These are phyloP conservation scores for Plantago elongata DNA, from an alignment of 257 asterid species.

Conservation along the genomic window DNA sequence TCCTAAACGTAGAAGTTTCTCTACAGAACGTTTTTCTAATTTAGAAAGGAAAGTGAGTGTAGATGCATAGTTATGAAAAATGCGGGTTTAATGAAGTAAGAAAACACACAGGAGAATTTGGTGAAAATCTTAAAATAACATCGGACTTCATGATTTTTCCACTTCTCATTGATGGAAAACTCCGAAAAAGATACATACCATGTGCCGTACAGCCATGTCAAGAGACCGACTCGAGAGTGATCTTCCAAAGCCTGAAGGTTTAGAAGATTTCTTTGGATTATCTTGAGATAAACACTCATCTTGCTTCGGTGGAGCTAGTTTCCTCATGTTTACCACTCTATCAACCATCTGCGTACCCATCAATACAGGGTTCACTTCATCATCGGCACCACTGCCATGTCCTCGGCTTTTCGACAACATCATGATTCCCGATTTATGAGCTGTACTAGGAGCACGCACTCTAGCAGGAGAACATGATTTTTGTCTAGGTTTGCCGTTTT, in stretches of 20 bases:
- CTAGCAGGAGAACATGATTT: slow-evolving; percentile 62
- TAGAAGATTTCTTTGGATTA: slow-evolving; percentile 41
- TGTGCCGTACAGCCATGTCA: slow-evolving; percentile 91
- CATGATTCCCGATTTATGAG: slow-evolving; percentile 27
- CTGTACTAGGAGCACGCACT: slow-evolving; percentile 28
- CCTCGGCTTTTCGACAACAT: slow-evolving; percentile 47
- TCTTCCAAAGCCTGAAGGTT: slow-evolving; percentile 70
- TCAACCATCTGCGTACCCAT: slow-evolving; percentile 84
- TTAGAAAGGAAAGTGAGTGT: no score
- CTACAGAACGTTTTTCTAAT: no score
- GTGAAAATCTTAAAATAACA: background rate
- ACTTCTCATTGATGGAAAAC: background rate
- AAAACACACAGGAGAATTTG: no score
- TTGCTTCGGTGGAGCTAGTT: slow-evolving; percentile 77
- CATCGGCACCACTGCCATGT: slow-evolving; percentile 38
- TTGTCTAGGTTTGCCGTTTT: slow-evolving; percentile 37
- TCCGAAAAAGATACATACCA: slow-evolving; percentile 42
- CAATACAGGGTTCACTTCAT: slow-evolving; percentile 74
- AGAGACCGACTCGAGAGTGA: slow-evolving; percentile 72
- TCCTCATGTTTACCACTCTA: slow-evolving; percentile 89
- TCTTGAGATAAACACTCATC: slow-evolving; percentile 32
- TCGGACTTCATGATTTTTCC: background rate
- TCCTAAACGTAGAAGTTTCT: no score
- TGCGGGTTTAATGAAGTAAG: no score
- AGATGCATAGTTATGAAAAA: no score